Conservation (phyloP, 2,329 filamentous ascomycete genomes). For the Decorospora gaudefroyi region DNA sequence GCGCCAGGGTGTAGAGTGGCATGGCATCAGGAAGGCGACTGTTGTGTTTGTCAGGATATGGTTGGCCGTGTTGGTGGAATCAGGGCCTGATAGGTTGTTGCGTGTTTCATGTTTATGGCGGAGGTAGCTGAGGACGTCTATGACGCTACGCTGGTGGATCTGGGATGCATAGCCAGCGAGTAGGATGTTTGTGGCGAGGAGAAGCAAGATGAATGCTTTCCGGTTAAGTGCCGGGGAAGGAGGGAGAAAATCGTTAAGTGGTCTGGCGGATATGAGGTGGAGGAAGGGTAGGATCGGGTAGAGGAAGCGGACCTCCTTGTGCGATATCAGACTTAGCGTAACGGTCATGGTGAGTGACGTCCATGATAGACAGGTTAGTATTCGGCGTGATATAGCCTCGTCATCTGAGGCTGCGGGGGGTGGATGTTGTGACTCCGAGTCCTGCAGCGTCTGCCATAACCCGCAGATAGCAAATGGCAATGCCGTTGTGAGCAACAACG, state of each 20-base stretch:
- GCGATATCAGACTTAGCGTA: slow-evolving; percentile 75
- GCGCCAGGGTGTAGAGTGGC: slow-evolving; percentile 94
- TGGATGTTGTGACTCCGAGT: slow-evolving; percentile 3
- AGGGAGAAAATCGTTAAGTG: slow-evolving; percentile 67
- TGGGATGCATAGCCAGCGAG: slow-evolving; percentile 75
- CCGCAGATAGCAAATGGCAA: slow-evolving; percentile 75
- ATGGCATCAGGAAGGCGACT: slow-evolving; percentile 87
- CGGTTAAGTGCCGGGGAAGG: slow-evolving; percentile 43
- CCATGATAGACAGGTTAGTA: slow-evolving; percentile 40
- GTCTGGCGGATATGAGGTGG: slow-evolving; percentile 75
- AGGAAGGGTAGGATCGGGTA: slow-evolving; percentile 89
- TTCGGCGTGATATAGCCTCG: slow-evolving; percentile 15
- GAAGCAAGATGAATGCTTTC: slow-evolving; percentile 55
- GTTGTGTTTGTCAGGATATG: slow-evolving; percentile 48
- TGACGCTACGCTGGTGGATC: slow-evolving; percentile 76
- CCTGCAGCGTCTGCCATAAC: slow-evolving; percentile 56
- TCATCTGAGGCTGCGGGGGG: slow-evolving; percentile 25
- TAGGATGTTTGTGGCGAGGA: slow-evolving; percentile 68
- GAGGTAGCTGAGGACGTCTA: slow-evolving; percentile 74
- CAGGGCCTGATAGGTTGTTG: slow-evolving; percentile 40
- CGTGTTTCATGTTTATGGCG: slow-evolving; percentile 70
- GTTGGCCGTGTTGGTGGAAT: slow-evolving; percentile 42
- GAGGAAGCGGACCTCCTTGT: slow-evolving; percentile 97
- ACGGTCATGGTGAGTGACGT: slow-evolving; percentile 64
- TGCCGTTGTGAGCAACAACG: slow-evolving; percentile 80